Evolutionary conservation across 148 eudicot species (phyloP).

Genomic region (Fagopyrum esculentum): DNA sequence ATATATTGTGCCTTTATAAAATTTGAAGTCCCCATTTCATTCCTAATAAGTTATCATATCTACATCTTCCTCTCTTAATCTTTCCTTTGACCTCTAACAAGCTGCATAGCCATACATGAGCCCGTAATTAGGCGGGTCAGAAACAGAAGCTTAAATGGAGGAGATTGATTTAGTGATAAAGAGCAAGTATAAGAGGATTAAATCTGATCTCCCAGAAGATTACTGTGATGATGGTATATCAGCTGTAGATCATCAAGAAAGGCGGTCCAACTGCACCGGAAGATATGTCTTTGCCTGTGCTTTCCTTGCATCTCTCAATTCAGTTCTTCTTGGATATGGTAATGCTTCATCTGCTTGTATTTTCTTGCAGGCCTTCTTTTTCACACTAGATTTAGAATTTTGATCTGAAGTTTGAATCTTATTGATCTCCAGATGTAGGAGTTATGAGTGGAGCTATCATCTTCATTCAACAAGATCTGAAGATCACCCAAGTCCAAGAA

Average conservation of each 20-base stretch:
- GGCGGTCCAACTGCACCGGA: not conserved
- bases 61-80: not conserved
- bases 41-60: not conserved
- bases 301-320: not conserved
- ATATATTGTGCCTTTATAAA: not conserved
- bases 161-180: constrained; percentile 3
- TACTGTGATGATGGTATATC: constrained; percentile 1
- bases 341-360: not conserved
- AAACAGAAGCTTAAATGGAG: not conserved
- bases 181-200: constrained; percentile 8
- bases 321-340: constrained; percentile 10
- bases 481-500: constrained; percentile 60
- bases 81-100: not conserved
- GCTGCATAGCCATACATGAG: not conserved
- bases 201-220: constrained; percentile 4
- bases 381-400: not conserved
- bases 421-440: constrained; percentile 52
- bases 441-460: constrained; percentile 85
- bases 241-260: not conserved
- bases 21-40: not conserved
- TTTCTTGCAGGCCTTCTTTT: not conserved
- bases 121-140: too few species aligned
- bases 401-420: not conserved
- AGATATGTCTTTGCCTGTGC: constrained; percentile 4
- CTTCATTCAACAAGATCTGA: constrained; percentile 63